Base-by-base conservation (phyloP, 371 early-diverging fungal species). In the Rhizomucor miehei region DNA sequence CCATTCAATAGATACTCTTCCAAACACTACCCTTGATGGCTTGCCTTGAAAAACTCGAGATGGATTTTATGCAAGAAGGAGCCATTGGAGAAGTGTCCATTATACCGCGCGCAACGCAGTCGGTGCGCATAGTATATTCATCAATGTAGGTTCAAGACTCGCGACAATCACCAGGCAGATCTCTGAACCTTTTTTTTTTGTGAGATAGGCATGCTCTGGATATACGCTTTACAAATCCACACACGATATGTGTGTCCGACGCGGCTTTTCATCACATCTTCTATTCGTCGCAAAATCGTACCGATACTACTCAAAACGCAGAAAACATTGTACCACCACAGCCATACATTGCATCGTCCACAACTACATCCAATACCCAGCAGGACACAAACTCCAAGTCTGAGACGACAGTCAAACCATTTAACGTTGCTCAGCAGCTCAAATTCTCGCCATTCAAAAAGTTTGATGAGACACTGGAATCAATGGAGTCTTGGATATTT, bases 121-220 rank as follows among this genome's bases (percentile, higher is more conserved):
- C 78, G 34, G 74, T 79, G 39, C 77, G 83, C 25, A 66, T 82
- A n/a, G 66, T 82, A 37, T 80, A 73, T 60, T 71, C 79, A 48
- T 67, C 83, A 49, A 66, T 63, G 80, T 80, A 73, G 49, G 67
- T 59, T 14, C 14, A n/a, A n/a, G 29, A 29, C 3, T 29, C 8
- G 29, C 8, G n/a, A 29, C 5, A 29, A 8, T 29, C 29, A 29
- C 8, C 8, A 29, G 29, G 8, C 8, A 8, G 3, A 8, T 5
- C 8, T 29, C 29, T 29, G 5, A 29, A 29, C 29, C 8, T 29
- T 29, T 3, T 8, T 29, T 3, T 29, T 29, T n/a, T n/a, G n/a
- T 54, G 49, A 25, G 6, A 39, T 46, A 66, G 71, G 39, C 65
- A 72, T 48, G 76, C 70, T 11, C 43, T 75, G 47, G 76, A 75